Percentiles rank a stretch among this genome's conserved stretches.
Conservation (phyloP, 768 basidiomycete genomes). For the Lactarius akahatsu region DNA sequence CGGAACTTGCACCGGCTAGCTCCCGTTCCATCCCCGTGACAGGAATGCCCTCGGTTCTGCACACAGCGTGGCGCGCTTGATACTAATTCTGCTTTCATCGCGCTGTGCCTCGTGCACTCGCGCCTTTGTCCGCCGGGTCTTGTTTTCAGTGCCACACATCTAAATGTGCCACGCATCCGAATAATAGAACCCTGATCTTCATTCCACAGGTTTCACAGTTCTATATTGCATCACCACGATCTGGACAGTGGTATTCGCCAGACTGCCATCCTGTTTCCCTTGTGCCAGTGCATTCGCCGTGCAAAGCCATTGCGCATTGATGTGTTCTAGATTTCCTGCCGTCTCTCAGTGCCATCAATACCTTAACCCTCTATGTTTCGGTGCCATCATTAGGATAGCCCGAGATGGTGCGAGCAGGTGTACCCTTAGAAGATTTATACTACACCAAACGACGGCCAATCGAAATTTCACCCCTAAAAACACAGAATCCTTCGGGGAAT, state of each 20-base stretch:
- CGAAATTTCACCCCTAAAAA: not conserved
- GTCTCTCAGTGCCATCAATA: not conserved
- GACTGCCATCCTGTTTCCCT: not conserved
- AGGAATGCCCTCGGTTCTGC: not conserved
- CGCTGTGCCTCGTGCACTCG: not conserved
- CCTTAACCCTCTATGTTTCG: not conserved
- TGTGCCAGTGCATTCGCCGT: not conserved
- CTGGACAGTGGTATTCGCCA: not conserved
- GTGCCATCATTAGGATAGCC: not conserved
- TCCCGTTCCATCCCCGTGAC: not conserved
- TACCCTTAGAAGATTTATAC: not conserved
- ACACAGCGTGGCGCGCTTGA: not conserved
- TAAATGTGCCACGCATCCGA: not conserved
- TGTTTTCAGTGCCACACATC: not conserved
- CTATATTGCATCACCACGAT: not conserved
- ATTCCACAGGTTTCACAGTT: not conserved
- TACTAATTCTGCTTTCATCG: not conserved
- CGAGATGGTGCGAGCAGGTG: not conserved
- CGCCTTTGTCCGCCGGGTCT: not conserved
- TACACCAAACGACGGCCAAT: not conserved
- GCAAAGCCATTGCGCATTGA: not conserved
- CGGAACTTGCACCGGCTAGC: conserved; percentile 11
- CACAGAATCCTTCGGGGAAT: not conserved
- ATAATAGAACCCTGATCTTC: not conserved
- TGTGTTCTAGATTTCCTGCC: not conserved